These are phyloP conservation scores for Anastatica hierochuntica DNA, from an alignment of 345 rosid species.

Conservation along the genomic window DNA sequence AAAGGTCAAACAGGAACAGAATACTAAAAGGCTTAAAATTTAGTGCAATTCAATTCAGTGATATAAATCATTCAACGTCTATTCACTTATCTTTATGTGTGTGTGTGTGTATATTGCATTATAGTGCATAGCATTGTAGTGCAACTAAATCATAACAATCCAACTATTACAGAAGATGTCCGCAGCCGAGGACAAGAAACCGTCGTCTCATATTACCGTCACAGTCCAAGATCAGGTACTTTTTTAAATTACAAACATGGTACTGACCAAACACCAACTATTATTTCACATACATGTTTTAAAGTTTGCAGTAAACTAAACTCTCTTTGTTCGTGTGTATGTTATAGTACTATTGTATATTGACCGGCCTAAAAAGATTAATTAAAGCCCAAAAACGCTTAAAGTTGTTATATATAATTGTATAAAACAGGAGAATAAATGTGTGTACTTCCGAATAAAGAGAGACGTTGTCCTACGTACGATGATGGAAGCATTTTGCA, in stretches of 20 bases:
- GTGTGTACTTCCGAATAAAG: constrained; percentile 9
- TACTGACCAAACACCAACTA: neutral
- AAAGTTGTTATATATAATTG: too few relatives aligned
- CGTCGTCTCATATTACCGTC: constrained; percentile 9
- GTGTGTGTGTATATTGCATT: too few relatives aligned
- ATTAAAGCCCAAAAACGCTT: too few relatives aligned
- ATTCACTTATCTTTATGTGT: neutral
- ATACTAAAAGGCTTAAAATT: neutral
- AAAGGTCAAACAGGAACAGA: neutral
- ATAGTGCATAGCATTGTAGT: neutral
- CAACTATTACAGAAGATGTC: neutral
- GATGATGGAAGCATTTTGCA: constrained; percentile 10
- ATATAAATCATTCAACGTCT: neutral
- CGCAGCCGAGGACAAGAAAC: neutral
- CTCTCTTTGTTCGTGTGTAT: too few relatives aligned
- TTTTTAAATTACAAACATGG: too few relatives aligned
- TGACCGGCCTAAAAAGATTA: too few relatives aligned
- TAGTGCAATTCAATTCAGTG: neutral
- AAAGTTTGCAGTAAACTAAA: too few relatives aligned
- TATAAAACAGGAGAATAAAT: neutral
- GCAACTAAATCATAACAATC: neutral
- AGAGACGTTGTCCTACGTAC: neutral
- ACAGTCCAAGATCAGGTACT: constrained; percentile 6
- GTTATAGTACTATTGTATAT: too few relatives aligned
- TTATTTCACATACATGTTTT: too few relatives aligned